phyloP scores from a whole-genome alignment of 2,329 filamentous ascomycete species.

The Helicocarpus griseus region DNA sequence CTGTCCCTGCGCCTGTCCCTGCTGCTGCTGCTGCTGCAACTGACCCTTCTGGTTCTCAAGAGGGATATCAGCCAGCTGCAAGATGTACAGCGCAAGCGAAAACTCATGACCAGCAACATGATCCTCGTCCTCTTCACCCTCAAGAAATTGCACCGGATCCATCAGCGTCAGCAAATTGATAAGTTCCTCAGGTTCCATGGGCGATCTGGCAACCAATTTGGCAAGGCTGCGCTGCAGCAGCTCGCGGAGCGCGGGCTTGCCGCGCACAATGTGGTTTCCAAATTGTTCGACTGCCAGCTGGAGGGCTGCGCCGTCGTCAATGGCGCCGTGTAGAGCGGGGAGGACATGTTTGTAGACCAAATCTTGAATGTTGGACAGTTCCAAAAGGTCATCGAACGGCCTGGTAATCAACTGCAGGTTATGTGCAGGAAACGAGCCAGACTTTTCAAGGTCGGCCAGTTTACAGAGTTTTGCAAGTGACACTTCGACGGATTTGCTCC shows the following conservation, averaged over 20 bases:
- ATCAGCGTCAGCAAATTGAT: slow-evolving; percentile 66
- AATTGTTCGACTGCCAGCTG: slow-evolving; percentile 65
- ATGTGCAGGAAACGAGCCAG: slow-evolving; percentile 20
- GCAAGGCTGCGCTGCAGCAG: slow-evolving; percentile 63
- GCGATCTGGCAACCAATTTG: slow-evolving; percentile 60
- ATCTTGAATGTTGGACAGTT: slow-evolving; percentile 70
- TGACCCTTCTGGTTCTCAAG: slow-evolving; percentile 31
- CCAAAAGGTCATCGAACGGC: slow-evolving; percentile 54
- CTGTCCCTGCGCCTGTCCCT: too few species aligned
- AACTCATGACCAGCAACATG: slow-evolving; percentile 54
- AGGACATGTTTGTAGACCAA: slow-evolving; percentile 61
- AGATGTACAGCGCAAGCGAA: slow-evolving; percentile 56
- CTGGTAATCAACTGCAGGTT: slow-evolving; percentile 37
- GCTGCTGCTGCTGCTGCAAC: too few species aligned
- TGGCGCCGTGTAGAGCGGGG: slow-evolving; percentile 57
- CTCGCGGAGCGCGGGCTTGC: slow-evolving; percentile 56
- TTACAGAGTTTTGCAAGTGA: slow-evolving; percentile 76
- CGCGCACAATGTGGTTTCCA: slow-evolving; percentile 44
- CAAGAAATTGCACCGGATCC: slow-evolving; percentile 40
- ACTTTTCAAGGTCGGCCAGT: slow-evolving; percentile 49
- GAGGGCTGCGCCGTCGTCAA: slow-evolving; percentile 70
- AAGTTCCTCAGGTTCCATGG: slow-evolving; percentile 48
- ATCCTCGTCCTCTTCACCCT: slow-evolving; percentile 34
- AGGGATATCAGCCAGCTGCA: slow-evolving; percentile 44
- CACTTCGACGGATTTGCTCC: slow-evolving; percentile 89